Percentiles rank a stretch among this genome's conserved stretches.
Evolutionary conservation across 1,284 basidiomycete genomes (phyloP).

Genomic region (Salmacisia buchloeana): DNA sequence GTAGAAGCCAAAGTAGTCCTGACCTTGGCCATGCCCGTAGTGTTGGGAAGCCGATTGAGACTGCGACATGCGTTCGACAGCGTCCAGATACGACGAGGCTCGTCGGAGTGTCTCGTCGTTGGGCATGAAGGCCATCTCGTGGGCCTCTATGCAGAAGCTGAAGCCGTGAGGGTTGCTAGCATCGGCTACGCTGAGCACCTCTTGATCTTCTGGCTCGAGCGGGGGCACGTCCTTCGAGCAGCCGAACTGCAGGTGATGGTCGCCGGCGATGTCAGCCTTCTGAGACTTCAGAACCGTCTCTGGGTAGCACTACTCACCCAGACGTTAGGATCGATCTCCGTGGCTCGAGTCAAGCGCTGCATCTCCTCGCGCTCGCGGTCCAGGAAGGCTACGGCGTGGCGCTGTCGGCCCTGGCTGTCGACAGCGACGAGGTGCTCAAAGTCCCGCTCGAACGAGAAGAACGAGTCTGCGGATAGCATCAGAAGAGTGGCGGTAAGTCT

Average conservation of each 20-base stretch:
- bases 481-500: not conserved
- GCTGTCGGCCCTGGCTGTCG: conserved; percentile 53
- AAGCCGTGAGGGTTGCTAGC: conserved; percentile 66
- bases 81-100: conserved; percentile 56
- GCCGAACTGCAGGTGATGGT: conserved; percentile 18
- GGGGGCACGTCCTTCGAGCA: conserved; percentile 32
- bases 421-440: conserved; percentile 57
- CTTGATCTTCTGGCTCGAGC: conserved; percentile 1
- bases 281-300: not conserved
- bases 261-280: not conserved
- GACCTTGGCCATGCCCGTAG: too few relatives aligned
- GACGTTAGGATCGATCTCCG: conserved; percentile 65
- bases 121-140: conserved; percentile 67
- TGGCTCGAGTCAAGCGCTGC: conserved; percentile 75
- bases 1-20: not conserved
- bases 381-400: conserved; percentile 55
- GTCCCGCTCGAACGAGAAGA: conserved; percentile 55
- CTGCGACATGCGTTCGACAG: conserved; percentile 59
- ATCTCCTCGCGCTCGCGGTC: conserved; percentile 77
- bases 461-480: conserved; percentile 54
- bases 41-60: not conserved
- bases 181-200: not conserved
- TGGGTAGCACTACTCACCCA: conserved; percentile 51
- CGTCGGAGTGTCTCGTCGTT: conserved; percentile 59
- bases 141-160: conserved; percentile 78